Base-by-base conservation (phyloP, 768 basidiomycete genomes). In the Psilocybe cubensis region DNA sequence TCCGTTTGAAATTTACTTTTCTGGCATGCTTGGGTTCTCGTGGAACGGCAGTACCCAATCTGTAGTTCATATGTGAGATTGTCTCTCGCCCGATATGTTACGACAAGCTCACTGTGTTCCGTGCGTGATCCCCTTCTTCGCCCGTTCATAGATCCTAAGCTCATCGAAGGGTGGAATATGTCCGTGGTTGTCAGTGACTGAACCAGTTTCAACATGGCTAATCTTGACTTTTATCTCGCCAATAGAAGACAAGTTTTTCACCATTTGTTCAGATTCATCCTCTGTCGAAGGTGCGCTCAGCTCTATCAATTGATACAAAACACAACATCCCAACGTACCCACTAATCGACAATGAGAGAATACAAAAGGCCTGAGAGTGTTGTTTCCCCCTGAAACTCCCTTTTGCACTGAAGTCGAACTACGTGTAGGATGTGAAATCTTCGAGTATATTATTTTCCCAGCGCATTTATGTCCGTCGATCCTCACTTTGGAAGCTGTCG, bases 61-160 rank as follows among this genome's bases (percentile, higher is more conserved):
- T 65, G 18, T 28, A 3, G 35, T 41, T 31, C 33, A 20, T 33
- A 21, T 35, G 44, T 46, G 28, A 27, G 44, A 5, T 41, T 20
- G 17, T 20, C 40, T 41, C 17, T 17, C 20, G 17, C 20, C 20
- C 4, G 4, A 14, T 4, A 20, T 20, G 17, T 5, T 12, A 20
- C 40, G 5, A 41, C 20, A 5, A 28, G 57, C 68, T 45, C 23
- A 70, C 72, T 58, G 54, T n/a, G 68, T 61, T 38, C 64, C 62
- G 44, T 73, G 72, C 0, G 49, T 56, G 48, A 69, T 57, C 12
- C 61, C 66, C 42, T 70, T 72, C 57, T 72, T 70, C 1, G 64
- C 57, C 17, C 61, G 59, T 41, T 72, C 70, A 35, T 71, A 66
- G 0, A 72, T 61, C 7, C 54, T 24, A 27, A 51, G 61, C 57